phyloP scores from a whole-genome alignment of 2,329 filamentous ascomycete genomes.

The Fusarium veterinarium region DNA sequence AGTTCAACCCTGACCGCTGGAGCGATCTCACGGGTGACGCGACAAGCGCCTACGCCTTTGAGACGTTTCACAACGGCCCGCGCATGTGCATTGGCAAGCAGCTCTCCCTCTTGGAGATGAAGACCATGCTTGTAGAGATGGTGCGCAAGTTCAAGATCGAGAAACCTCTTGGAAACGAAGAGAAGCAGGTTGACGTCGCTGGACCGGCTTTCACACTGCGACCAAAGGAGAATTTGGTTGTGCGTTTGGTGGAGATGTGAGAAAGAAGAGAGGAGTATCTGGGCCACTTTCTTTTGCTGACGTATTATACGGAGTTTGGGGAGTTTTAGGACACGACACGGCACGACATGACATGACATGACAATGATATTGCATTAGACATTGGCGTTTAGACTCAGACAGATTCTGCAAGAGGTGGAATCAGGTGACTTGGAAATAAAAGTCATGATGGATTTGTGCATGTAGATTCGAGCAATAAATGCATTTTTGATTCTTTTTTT shows the following conservation, averaged over 20 bases:
- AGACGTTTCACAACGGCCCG: constrained; percentile 53
- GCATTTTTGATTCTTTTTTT: background rate
- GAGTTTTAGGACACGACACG: background rate
- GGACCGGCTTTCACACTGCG: constrained; percentile 44
- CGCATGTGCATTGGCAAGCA: constrained; percentile 53
- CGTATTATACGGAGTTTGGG: background rate
- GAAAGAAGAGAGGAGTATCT: background rate
- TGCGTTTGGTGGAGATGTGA: constrained; percentile 31
- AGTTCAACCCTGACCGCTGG: constrained; percentile 56
- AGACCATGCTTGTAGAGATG: constrained; percentile 50
- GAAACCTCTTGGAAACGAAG: constrained; percentile 22
- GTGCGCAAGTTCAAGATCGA: constrained; percentile 48
- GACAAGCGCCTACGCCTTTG: constrained; percentile 48
- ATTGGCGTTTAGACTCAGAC: background rate
- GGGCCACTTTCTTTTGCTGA: background rate
- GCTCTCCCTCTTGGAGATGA: constrained; percentile 53
- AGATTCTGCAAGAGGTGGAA: background rate
- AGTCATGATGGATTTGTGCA: background rate
- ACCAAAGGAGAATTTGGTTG: constrained; percentile 43
- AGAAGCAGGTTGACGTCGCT: constrained; percentile 37
- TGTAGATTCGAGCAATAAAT: background rate
- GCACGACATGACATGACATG: background rate
- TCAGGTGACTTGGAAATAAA: background rate
- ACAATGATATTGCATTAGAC: background rate
- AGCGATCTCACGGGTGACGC: constrained; percentile 40